A percentile compares a stretch with the other conserved stretches of the same genome.
These are phyloP conservation scores for Darksidea phi DNA, from an alignment of 495 filamentous ascomycete genomes.

Conservation along the genomic window DNA sequence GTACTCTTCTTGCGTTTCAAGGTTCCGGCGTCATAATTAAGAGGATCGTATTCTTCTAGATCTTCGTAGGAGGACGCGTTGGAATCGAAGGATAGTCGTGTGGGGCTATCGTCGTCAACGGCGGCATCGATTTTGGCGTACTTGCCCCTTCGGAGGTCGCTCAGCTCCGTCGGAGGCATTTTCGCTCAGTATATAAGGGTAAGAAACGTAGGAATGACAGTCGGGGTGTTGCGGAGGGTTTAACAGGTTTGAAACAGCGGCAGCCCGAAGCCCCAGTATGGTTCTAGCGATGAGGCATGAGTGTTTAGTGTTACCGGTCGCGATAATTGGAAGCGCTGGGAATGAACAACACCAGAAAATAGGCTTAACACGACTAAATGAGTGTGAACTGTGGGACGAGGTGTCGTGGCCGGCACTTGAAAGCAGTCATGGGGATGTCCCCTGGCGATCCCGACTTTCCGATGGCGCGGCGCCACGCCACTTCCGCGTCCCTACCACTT, in stretches of 20 bases:
- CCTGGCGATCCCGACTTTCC: too few relatives aligned
- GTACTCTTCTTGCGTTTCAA: constrained; percentile 33
- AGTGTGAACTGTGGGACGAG: too few relatives aligned
- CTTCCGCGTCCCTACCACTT: constrained; percentile 1
- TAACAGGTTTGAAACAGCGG: constrained; percentile 3
- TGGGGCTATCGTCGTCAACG: constrained; percentile 26
- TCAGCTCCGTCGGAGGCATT: constrained; percentile 22
- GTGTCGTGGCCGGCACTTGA: too few relatives aligned
- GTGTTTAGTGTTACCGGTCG: not conserved
- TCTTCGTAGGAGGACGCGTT: constrained; percentile 37
- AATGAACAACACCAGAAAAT: too few relatives aligned
- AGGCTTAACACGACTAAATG: too few relatives aligned
- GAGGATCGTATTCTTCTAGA: constrained; percentile 44
- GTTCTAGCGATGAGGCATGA: constrained; percentile 1
- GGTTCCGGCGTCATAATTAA: constrained; percentile 41
- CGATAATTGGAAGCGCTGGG: too few relatives aligned
- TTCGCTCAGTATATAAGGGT: not conserved
- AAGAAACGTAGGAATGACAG: not conserved
- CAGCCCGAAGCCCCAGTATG: constrained; percentile 3
- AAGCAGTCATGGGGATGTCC: too few relatives aligned
- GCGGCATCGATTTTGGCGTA: constrained; percentile 34
- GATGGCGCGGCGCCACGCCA: too few relatives aligned
- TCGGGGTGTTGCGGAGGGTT: not conserved
- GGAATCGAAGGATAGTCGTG: constrained; percentile 34
- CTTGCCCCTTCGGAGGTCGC: constrained; percentile 36